Conservation (phyloP, 257 asterid species). For the Plantago ovata region DNA sequence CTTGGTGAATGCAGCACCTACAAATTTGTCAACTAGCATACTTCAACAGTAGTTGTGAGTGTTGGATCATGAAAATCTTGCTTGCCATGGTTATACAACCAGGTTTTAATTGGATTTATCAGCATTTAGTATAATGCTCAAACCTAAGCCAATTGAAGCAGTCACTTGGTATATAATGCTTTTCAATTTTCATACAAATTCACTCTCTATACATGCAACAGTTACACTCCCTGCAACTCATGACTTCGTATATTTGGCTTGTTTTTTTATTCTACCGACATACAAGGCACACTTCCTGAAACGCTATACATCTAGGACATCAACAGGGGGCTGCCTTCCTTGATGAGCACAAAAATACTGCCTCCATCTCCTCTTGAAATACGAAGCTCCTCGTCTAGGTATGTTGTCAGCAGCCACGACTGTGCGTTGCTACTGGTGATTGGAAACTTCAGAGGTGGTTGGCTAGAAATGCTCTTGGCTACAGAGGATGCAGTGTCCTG, state of each 20-base stretch:
- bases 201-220: neutral
- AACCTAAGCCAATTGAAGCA: too few species aligned
- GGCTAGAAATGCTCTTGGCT: slow-evolving; percentile 73
- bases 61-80: too few species aligned
- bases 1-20: slow-evolving; percentile 28
- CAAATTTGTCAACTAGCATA: slow-evolving; percentile 19
- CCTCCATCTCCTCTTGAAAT: slow-evolving; percentile 92
- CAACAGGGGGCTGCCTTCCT: slow-evolving; percentile 69
- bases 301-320: slow-evolving; percentile 16
- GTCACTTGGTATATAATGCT: too few species aligned
- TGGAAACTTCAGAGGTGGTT: slow-evolving; percentile 74
- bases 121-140: too few species aligned
- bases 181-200: neutral
- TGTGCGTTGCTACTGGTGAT: slow-evolving; percentile 47
- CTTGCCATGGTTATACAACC: too few species aligned
- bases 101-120: too few species aligned
- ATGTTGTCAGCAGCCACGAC: slow-evolving; percentile 94
- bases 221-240: too few species aligned
- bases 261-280: neutral
- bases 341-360: slow-evolving; percentile 74
- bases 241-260: neutral
- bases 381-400: slow-evolving; percentile 77
- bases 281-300: neutral
- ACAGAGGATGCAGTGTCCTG: slow-evolving; percentile 85
- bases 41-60: neutral